Evolutionary conservation across 352 stramenopile species (phyloP).

Genomic region (Phytophthora chlamydospora): DNA sequence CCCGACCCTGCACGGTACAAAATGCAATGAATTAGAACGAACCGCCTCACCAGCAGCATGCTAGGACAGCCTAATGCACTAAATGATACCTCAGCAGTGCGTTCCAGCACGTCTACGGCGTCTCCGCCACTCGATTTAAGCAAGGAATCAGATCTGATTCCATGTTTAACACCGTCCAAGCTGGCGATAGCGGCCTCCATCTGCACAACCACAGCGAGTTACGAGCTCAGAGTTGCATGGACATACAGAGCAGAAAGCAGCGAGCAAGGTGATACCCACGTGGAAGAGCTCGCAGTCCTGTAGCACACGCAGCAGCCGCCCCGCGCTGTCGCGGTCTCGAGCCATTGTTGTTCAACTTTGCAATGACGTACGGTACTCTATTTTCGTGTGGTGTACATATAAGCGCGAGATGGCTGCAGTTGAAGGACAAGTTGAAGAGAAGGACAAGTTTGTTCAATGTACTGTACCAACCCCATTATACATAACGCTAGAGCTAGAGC

Average conservation of each 20-base stretch:
- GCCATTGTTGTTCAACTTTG: slow-evolving; percentile 11
- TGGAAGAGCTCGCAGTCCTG: slow-evolving; percentile 51
- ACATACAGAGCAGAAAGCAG: background rate
- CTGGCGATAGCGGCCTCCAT: slow-evolving; percentile 48
- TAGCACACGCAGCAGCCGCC: slow-evolving; percentile 48
- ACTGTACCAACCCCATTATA: slow-evolving; percentile 39
- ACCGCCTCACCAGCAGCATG: background rate
- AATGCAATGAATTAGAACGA: slow-evolving; percentile 7
- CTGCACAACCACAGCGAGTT: slow-evolving; percentile 26
- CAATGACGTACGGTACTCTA: background rate
- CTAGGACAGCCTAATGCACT: background rate
- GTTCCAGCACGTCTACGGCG: slow-evolving; percentile 17
- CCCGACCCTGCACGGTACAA: slow-evolving; percentile 24
- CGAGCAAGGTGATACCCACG: slow-evolving; percentile 24
- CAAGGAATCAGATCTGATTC: slow-evolving; percentile 33
- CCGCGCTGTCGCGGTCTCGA: slow-evolving; percentile 35
- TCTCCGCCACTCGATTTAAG: slow-evolving; percentile 6
- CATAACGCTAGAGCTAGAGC: slow-evolving; percentile 27
- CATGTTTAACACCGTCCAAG: slow-evolving; percentile 5
- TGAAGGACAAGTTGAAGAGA: slow-evolving; percentile 3
- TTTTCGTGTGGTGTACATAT: slow-evolving; percentile 8
- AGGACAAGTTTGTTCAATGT: slow-evolving; percentile 5
- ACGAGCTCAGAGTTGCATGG: background rate
- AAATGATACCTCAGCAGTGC: slow-evolving; percentile 19
- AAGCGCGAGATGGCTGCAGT: slow-evolving; percentile 6